A percentile compares a stretch with the other conserved stretches of the same genome.
These are phyloP conservation scores for Plasmodium vivax DNA, from an alignment of 169 alveolate genomes.

Conservation along the genomic window DNA sequence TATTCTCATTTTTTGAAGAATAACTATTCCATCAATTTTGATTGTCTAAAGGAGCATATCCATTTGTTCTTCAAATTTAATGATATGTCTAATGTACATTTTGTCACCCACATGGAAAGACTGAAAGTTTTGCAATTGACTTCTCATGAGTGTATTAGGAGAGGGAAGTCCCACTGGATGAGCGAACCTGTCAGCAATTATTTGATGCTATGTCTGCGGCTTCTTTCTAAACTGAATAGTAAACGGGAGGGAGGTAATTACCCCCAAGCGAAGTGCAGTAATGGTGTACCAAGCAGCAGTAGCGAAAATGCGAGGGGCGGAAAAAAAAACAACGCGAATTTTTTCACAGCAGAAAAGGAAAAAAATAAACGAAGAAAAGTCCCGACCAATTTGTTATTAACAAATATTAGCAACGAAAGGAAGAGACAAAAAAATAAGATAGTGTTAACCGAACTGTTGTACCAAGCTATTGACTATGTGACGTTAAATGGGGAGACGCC, in stretches of 20 bases:
- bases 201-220: not conserved
- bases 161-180: not conserved
- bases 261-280: not conserved
- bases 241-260: not conserved
- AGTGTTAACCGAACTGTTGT: slow-evolving; percentile 33
- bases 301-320: not conserved
- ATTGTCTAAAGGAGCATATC: slow-evolving; percentile 21
- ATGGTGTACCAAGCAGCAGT: not conserved
- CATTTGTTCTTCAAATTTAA: slow-evolving; percentile 55
- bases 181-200: slow-evolving; percentile 12
- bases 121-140: slow-evolving; percentile 16
- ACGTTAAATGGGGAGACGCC: slow-evolving; percentile 39
- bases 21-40: slow-evolving; percentile 36
- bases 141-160: slow-evolving; percentile 3
- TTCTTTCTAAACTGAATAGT: slow-evolving; percentile 25
- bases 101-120: not conserved
- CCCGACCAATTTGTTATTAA: slow-evolving; percentile 24
- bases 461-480: slow-evolving; percentile 41
- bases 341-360: not conserved
- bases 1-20: slow-evolving; percentile 16
- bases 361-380: not conserved
- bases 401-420: slow-evolving; percentile 22
- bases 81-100: slow-evolving; percentile 58
- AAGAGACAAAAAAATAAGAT: slow-evolving; percentile 11
- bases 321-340: not conserved